phyloP scores from a whole-genome alignment of 306 rosid genomes.

The Acmispon strigosus region DNA sequence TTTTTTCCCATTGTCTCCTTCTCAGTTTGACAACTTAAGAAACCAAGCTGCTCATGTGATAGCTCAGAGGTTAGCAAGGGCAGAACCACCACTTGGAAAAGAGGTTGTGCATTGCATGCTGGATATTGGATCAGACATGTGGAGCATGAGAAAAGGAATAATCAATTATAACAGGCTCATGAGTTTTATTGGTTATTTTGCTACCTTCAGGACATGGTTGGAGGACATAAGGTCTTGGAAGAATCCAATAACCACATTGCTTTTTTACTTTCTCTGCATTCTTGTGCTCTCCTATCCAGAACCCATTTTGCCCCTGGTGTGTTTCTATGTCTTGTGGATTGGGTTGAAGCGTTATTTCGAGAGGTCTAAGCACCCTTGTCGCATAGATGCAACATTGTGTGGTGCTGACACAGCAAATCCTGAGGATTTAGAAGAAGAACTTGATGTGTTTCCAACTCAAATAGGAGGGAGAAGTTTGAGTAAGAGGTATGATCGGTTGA shows the following conservation, averaged over 20 bases:
- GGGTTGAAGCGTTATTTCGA: conserved; percentile 13
- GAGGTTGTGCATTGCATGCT: conserved; percentile 36
- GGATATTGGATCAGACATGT: conserved; percentile 28
- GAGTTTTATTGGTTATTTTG: conserved; percentile 7
- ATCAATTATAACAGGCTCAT: conserved; percentile 28
- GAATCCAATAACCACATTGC: not conserved
- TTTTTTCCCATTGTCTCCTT: conserved; percentile 29
- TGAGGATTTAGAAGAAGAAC: conserved; percentile 46
- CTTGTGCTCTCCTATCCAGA: conserved; percentile 21
- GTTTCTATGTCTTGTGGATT: conserved; percentile 3
- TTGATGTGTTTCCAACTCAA: conserved; percentile 32
- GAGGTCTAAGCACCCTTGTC: conserved; percentile 28
- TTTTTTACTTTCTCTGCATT: conserved; percentile 17
- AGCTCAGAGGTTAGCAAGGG: conserved; percentile 16
- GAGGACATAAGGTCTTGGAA: conserved; percentile 28
- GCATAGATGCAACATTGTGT: conserved; percentile 32
- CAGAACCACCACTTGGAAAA: conserved; percentile 34
- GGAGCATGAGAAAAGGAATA: conserved; percentile 41
- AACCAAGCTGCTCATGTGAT: conserved; percentile 24
- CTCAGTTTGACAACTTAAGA: conserved; percentile 29
- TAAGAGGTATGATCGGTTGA: conserved; percentile 36
- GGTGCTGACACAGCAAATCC: conserved; percentile 16
- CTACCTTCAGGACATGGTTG: conserved; percentile 27
- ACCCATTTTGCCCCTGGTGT: conserved; percentile 4
- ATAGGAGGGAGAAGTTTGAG: conserved; percentile 18